Evolutionary conservation across 2,329 filamentous ascomycete genomes (phyloP).

Genomic region (Clarireedia hainanense): DNA sequence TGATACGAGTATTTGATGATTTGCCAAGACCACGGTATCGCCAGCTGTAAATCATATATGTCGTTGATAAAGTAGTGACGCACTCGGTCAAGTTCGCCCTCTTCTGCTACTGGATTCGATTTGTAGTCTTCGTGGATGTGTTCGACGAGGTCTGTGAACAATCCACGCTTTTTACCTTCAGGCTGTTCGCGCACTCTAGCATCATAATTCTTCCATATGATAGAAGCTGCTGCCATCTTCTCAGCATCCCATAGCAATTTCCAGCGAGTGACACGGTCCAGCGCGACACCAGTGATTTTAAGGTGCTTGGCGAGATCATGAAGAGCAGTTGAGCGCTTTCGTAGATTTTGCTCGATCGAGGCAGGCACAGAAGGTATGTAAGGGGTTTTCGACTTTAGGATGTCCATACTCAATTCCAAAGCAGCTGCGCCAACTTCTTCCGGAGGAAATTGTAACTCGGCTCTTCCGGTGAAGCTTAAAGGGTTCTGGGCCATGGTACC

Average conservation of each 20-base stretch:
- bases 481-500: conserved; percentile 75
- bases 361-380: conserved; percentile 67
- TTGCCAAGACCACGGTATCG: conserved; percentile 73
- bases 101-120: conserved; percentile 53
- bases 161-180: conserved; percentile 55
- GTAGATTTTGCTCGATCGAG: conserved; percentile 75
- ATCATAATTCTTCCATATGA: conserved; percentile 78
- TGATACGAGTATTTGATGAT: conserved; percentile 66
- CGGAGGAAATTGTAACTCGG: conserved; percentile 57
- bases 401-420: conserved; percentile 69
- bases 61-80: conserved; percentile 83
- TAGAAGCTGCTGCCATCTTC: conserved; percentile 72
- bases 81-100: conserved; percentile 68
- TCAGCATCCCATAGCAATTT: conserved; percentile 81
- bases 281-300: conserved; percentile 52
- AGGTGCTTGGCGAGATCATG: conserved; percentile 68
- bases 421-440: conserved; percentile 72
- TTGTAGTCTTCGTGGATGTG: conserved; percentile 72
- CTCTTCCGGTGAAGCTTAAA: conserved; percentile 70
- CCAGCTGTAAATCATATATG: conserved; percentile 61
- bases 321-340: conserved; percentile 63
- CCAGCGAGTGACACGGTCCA: conserved; percentile 68
- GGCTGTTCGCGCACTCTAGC: conserved; percentile 52
- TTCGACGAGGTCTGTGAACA: conserved; percentile 67
- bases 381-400: conserved; percentile 67